Conservation (phyloP, 805 yeast genomes). For the Cyberlindnera maritima region DNA sequence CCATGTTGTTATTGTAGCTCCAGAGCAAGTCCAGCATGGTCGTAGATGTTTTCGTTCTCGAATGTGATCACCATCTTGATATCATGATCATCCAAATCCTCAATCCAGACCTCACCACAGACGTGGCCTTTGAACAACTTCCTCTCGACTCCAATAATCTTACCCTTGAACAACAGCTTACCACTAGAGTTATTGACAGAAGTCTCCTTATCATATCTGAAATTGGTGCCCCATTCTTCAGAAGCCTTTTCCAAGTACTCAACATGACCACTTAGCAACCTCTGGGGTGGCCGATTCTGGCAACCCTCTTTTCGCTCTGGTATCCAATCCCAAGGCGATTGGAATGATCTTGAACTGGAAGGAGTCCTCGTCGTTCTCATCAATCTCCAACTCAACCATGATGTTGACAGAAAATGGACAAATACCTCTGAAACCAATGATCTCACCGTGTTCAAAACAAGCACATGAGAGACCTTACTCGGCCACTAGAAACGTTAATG, state of each 20-base stretch:
- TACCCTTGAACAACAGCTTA: slow-evolving; percentile 37
- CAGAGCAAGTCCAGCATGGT: no score
- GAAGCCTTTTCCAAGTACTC: slow-evolving; percentile 26
- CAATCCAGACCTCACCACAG: slow-evolving; percentile 42
- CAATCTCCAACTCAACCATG: slow-evolving; percentile 26
- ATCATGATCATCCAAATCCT: slow-evolving; percentile 15
- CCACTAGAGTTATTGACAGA: slow-evolving; percentile 39
- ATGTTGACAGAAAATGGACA: slow-evolving; percentile 28
- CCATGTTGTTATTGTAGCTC: no score
- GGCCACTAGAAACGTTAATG: no score
- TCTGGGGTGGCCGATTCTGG: slow-evolving; percentile 26
- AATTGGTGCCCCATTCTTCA: slow-evolving; percentile 26
- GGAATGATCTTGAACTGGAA: slow-evolving; percentile 25
- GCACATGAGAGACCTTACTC: no score
- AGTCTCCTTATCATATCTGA: slow-evolving; percentile 21
- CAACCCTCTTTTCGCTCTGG: slow-evolving; percentile 26
- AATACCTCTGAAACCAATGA: slow-evolving; percentile 28
- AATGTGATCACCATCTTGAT: slow-evolving; percentile 37
- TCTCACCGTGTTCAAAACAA: no score
- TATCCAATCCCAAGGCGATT: slow-evolving; percentile 27
- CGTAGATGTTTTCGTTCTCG: slow-evolving; percentile 45
- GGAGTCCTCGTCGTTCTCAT: slow-evolving; percentile 14
- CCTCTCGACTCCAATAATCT: slow-evolving; percentile 42
- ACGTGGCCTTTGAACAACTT: slow-evolving; percentile 41
- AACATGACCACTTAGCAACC: slow-evolving; percentile 26